phyloP scores from a whole-genome alignment of 768 basidiomycete genomes.

The Calocybe indica region DNA sequence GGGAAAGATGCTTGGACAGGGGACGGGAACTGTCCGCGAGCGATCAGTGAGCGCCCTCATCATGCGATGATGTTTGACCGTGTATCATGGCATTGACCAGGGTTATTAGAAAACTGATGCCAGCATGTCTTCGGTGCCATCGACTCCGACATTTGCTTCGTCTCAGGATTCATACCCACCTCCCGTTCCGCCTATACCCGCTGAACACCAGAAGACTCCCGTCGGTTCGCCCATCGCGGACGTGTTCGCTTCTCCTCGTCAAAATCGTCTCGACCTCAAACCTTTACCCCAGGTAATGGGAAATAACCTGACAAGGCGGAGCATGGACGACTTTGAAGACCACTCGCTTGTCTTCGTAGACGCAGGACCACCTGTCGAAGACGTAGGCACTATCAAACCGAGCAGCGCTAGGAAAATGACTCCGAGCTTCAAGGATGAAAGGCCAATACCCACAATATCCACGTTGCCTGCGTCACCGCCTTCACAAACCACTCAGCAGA shows the following conservation, averaged over 20 bases:
- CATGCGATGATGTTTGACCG: slow-evolving; percentile 7
- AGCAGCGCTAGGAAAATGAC: slow-evolving; percentile 46
- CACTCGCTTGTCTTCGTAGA: slow-evolving; percentile 51
- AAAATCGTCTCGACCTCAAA: slow-evolving; percentile 39
- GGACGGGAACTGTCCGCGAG: slow-evolving; percentile 47
- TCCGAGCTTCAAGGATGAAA: slow-evolving; percentile 68
- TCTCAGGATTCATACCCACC: slow-evolving; percentile 22
- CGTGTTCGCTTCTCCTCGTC: slow-evolving; percentile 33
- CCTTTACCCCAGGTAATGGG: slow-evolving; percentile 58
- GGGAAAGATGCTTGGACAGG: slow-evolving; percentile 71
- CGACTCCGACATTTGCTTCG: background rate
- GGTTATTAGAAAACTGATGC: too few relatives aligned
- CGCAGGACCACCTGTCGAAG: slow-evolving; percentile 26
- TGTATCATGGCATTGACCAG: background rate
- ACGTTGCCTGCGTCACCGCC: slow-evolving; percentile 30
- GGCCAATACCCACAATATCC: slow-evolving; percentile 36
- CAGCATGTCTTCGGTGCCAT: too few relatives aligned
- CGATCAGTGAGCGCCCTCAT: slow-evolving; percentile 47
- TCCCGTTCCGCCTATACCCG: slow-evolving; percentile 48
- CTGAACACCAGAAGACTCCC: slow-evolving; percentile 31
- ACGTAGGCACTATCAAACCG: slow-evolving; percentile 9
- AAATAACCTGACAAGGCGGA: slow-evolving; percentile 26
- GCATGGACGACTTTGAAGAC: slow-evolving; percentile 40
- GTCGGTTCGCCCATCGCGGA: slow-evolving; percentile 44
- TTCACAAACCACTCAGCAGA: slow-evolving; percentile 23